Conservation (phyloP, 805 yeast species). For the Starmerella powellii region DNA sequence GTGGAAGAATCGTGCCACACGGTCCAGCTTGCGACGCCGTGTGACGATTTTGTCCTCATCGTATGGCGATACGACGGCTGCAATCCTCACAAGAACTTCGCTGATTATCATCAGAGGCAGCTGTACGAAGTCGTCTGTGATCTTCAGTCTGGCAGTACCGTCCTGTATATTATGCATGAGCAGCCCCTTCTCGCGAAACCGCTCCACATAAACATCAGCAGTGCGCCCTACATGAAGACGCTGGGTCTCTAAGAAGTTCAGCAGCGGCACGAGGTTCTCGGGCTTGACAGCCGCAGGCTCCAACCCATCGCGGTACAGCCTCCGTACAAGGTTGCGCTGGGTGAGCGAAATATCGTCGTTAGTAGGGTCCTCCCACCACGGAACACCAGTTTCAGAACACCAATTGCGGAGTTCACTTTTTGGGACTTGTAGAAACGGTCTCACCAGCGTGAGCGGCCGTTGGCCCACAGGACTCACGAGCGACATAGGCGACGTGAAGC, state of each 20-base stretch:
- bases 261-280: neutral
- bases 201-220: neutral
- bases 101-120: constrained; percentile 10
- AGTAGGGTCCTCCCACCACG: constrained; percentile 64
- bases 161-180: neutral
- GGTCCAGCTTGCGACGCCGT: constrained; percentile 9
- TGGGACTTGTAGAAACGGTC: constrained; percentile 43
- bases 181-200: neutral
- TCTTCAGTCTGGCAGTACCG: constrained; percentile 3
- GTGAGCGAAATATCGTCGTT: constrained; percentile 46
- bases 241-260: constrained; percentile 3
- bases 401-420: constrained; percentile 39
- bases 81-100: constrained; percentile 12
- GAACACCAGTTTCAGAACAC: constrained; percentile 33
- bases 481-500: constrained; percentile 18
- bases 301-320: constrained; percentile 26
- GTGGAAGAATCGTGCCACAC: too few relatives aligned
- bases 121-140: constrained; percentile 1
- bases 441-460: constrained; percentile 25
- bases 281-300: constrained; percentile 25
- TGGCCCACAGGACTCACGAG: too few relatives aligned
- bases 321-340: constrained; percentile 44
- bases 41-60: constrained; percentile 7
- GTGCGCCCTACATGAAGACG: constrained; percentile 3
- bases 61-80: constrained; percentile 17